Evolutionary conservation across 352 stramenopile species (phyloP), one percentile per base, ranked within the genome.

Genomic region (Phytophthora litchii): DNA sequence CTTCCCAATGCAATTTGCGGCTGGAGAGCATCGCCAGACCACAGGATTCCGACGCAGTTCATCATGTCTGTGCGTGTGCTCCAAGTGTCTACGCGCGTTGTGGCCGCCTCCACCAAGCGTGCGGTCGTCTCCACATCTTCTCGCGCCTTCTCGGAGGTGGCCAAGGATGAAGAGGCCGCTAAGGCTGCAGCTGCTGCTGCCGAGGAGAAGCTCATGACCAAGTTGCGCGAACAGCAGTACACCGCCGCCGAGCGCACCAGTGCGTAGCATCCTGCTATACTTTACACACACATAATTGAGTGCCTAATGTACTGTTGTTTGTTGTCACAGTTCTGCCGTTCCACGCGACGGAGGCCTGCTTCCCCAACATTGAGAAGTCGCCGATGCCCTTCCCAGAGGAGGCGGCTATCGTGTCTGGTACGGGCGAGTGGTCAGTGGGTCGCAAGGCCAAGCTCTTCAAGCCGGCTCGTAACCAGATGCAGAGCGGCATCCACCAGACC

Each of bases 401-500:
- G 44, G 64, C 72, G 20, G 65, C 84, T 34, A 55, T 92, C 27
- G 70, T 93, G 36, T 89, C 78, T 34, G 82, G 82, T 45, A 83
- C 82, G 13, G 72, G 73, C 54, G 62, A 83, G 60, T 92, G 79
- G 76, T 80, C 71, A 3, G 67, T 60, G 19, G 84, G 84, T 41
- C 84, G 78, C 60, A 89, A 91, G 70, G 81, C 57, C 42, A 78
- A 74, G 49, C 74, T 94, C 52, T 90, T 82, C 57, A 91, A 84
- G 77, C 83, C 85, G 1, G 62, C 79, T 35, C 83, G 83, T 34
- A 85, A 92, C 77, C 85, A 92, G 69, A 92, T 92, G 85, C 85
- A 94, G 67, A 94, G 83, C 54, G 80, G 81, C 44, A 89, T 68
- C 48, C 78, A 90, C 70, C 83, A 89, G 67, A 92, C 83, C 13